Evolutionary conservation across 805 yeast genomes (phyloP).

Genomic region (Candida quercuum): DNA sequence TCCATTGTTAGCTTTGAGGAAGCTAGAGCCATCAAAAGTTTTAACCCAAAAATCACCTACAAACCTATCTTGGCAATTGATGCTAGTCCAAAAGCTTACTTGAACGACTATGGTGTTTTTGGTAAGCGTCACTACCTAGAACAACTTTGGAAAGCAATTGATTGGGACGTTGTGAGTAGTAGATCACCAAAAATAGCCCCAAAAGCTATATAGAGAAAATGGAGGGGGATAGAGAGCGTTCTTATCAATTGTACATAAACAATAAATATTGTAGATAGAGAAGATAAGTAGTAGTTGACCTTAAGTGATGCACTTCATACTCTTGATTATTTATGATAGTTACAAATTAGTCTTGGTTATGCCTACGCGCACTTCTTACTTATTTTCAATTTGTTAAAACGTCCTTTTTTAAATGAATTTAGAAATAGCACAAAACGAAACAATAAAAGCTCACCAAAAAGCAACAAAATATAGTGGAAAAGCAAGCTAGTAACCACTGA

Average conservation of each 20-base stretch:
- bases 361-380: too few species aligned
- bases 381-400: too few species aligned
- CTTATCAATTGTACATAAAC: background rate
- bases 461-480: too few species aligned
- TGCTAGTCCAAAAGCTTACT: constrained; percentile 64
- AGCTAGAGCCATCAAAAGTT: constrained; percentile 28
- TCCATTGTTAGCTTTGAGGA: constrained; percentile 27
- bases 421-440: too few species aligned
- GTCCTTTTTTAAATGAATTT: too few species aligned
- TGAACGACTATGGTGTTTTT: constrained; percentile 72
- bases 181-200: constrained; percentile 26
- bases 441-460: too few species aligned
- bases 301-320: too few species aligned
- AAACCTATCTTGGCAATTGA: constrained; percentile 68
- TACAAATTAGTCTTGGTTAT: too few species aligned
- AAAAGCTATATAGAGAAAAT: background rate
- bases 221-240: too few species aligned
- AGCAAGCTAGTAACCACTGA: too few species aligned
- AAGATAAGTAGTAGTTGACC: too few species aligned
- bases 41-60: constrained; percentile 23
- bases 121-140: constrained; percentile 63
- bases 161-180: constrained; percentile 63
- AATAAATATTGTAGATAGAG: background rate
- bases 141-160: constrained; percentile 62
- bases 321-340: too few species aligned